These are phyloP conservation scores for Rutstroemia sp. DNA, from an alignment of 2,329 filamentous ascomycete species.

Conservation along the genomic window DNA sequence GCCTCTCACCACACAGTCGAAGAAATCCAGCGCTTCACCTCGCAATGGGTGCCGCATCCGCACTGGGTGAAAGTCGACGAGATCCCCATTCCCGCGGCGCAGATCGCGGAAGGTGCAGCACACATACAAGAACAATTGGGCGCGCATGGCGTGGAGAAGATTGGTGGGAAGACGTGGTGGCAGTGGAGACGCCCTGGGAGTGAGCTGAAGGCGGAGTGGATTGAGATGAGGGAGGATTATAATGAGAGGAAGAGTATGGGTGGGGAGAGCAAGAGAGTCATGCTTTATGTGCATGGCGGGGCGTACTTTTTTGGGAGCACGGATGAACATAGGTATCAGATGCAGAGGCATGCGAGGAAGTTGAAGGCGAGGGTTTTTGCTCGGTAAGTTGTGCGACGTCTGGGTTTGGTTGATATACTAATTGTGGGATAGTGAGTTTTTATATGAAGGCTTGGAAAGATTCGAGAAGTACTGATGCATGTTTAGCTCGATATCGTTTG, in stretches of 20 bases:
- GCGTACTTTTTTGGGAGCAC: conserved; percentile 95
- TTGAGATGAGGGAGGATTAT: conserved; percentile 86
- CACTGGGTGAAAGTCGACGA: conserved; percentile 78
- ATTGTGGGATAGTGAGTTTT: conserved; percentile 18
- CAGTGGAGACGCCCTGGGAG: conserved; percentile 67
- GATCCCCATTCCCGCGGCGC: conserved; percentile 54
- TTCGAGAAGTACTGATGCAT: conserved; percentile 8
- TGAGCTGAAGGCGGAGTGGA: conserved; percentile 79
- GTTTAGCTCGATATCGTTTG: conserved; percentile 65
- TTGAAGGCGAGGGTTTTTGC: conserved; percentile 9
- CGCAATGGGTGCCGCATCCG: conserved; percentile 85
- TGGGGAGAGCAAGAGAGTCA: conserved; percentile 63
- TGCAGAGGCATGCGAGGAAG: conserved; percentile 87
- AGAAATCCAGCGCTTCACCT: conserved; percentile 84
- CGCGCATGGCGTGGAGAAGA: conserved; percentile 62
- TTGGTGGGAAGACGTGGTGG: conserved; percentile 86
- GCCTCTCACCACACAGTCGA: conserved; percentile 87
- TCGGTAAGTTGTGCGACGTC: neutral
- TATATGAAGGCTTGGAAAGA: neutral
- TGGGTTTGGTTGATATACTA: conserved; percentile 1
- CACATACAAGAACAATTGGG: conserved; percentile 70
- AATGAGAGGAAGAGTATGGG: conserved; percentile 57
- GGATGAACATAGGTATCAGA: conserved; percentile 95
- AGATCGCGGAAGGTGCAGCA: conserved; percentile 58
- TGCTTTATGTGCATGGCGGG: conserved; percentile 91